Percentiles rank a stretch among this genome's conserved stretches.
Evolutionary conservation across 2,329 filamentous ascomycete genomes (phyloP).

Genomic region (Cladosporium sp.): DNA sequence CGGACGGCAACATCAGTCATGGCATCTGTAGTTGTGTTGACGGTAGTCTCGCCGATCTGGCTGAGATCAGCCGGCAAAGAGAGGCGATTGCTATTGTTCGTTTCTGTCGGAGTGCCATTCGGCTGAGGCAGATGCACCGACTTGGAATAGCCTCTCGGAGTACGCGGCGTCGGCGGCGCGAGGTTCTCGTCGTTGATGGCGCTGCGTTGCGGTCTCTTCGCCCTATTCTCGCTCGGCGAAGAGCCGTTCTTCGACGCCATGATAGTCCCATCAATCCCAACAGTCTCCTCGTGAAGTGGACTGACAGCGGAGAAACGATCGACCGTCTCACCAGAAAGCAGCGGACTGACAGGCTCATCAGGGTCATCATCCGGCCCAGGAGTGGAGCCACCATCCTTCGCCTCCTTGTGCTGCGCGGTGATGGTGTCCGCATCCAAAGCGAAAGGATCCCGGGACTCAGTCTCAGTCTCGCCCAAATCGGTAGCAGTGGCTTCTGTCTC

Average conservation of each 20-base stretch:
- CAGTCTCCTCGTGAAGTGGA: conserved; percentile 28
- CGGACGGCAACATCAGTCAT: conserved; percentile 35
- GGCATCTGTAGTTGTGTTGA: conserved; percentile 30
- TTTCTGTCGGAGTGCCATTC: conserved; percentile 21
- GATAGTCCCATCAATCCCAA: conserved; percentile 27
- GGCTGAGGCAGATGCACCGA: conserved; percentile 28
- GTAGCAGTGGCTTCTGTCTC: conserved; percentile 25
- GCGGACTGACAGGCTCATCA: conserved; percentile 27
- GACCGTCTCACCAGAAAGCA: conserved; percentile 28
- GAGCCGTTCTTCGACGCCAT: conserved; percentile 3
- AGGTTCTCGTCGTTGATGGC: conserved; percentile 18
- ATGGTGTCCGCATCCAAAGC: conserved; percentile 32
- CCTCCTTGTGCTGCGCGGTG: conserved; percentile 27
- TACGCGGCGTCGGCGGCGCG: conserved; percentile 28
- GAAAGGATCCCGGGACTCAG: conserved; percentile 30
- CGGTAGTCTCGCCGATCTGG: conserved; percentile 27
- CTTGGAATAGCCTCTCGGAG: conserved; percentile 31
- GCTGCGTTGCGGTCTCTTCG: conserved; percentile 10
- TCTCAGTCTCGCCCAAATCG: conserved; percentile 23
- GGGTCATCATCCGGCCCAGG: neutral
- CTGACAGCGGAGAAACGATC: conserved; percentile 31
- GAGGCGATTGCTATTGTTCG: conserved; percentile 24
- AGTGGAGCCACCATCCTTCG: conserved; percentile 12
- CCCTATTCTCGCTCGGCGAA: conserved; percentile 14
- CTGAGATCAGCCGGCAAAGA: conserved; percentile 31